phyloP scores from a whole-genome alignment of 768 basidiomycete species.

The Trametes villosa region DNA sequence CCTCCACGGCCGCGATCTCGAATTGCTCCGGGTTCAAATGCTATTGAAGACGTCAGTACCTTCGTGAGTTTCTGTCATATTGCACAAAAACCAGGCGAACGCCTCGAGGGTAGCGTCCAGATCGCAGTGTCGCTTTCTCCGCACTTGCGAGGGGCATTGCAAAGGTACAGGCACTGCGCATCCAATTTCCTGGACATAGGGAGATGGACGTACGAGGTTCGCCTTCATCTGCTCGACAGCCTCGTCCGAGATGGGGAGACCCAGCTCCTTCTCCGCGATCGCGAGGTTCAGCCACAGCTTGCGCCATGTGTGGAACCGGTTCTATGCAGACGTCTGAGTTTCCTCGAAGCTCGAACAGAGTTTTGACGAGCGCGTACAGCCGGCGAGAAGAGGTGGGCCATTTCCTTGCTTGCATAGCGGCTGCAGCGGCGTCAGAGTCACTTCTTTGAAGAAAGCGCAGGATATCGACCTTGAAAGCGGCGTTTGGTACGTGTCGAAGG shows the following conservation, averaged over 20 bases:
- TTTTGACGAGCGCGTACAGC: slow-evolving; percentile 65
- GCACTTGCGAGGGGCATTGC: too few species aligned
- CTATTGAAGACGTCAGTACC: slow-evolving; percentile 43
- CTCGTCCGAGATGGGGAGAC: slow-evolving; percentile 84
- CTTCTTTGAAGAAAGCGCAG: neutral
- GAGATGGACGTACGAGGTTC: slow-evolving; percentile 68
- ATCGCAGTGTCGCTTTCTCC: too few species aligned
- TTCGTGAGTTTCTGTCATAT: neutral
- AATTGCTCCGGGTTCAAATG: slow-evolving; percentile 88
- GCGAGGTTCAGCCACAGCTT: slow-evolving; percentile 96
- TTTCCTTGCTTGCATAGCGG: slow-evolving; percentile 99
- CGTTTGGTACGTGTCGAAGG: slow-evolving; percentile 76
- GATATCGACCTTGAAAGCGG: slow-evolving; percentile 71
- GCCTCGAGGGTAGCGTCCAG: too few species aligned
- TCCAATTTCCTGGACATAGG: too few species aligned
- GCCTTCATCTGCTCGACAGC: slow-evolving; percentile 94
- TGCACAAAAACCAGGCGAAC: too few species aligned
- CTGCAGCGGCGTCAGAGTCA: slow-evolving; percentile 44
- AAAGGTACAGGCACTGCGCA: too few species aligned
- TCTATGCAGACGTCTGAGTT: slow-evolving; percentile 51
- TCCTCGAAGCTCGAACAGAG: neutral
- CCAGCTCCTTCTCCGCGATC: slow-evolving; percentile 94
- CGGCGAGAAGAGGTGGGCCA: slow-evolving; percentile 96
- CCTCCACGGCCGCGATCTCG: slow-evolving; percentile 87
- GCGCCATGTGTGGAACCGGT: slow-evolving; percentile 94